phyloP scores from a whole-genome alignment of 75 land plant species.

The Sequoia sempervirens region DNA sequence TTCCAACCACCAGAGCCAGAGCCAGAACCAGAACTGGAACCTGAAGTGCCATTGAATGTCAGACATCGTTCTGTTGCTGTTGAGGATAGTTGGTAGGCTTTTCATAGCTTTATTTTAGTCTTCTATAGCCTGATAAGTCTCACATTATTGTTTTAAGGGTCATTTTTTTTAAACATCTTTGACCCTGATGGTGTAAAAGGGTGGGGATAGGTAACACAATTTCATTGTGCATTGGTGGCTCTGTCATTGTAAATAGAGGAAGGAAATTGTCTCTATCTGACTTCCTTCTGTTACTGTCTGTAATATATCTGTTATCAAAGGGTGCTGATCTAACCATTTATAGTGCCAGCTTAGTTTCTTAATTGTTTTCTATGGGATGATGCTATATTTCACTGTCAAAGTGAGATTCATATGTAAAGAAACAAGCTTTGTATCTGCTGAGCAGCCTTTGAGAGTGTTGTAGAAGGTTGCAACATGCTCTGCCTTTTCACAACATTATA shows the following conservation, averaged over 20 bases:
- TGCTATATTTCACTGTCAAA: not conserved
- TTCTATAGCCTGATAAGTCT: not conserved
- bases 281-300: constrained; percentile 11
- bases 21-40: constrained; percentile 58
- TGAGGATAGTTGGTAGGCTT: constrained; percentile 27
- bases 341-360: not conserved
- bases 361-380: not conserved
- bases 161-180: too few species aligned
- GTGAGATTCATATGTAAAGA: not conserved
- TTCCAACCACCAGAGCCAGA: constrained; percentile 65
- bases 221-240: not conserved
- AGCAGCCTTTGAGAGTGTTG: not conserved
- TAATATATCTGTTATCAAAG: constrained; percentile 1
- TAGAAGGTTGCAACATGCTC: not conserved
- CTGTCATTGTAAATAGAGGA: constrained; percentile 10
- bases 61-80: constrained; percentile 18
- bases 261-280: not conserved
- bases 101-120: not conserved
- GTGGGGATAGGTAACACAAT: not conserved
- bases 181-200: not conserved
- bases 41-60: not conserved
- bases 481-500: not conserved
- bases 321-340: not conserved
- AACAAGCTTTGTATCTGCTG: not conserved
- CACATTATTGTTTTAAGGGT: not conserved